These are phyloP conservation scores for Fusarium concolor DNA, from an alignment of 2,329 filamentous ascomycete genomes.

Conservation along the genomic window DNA sequence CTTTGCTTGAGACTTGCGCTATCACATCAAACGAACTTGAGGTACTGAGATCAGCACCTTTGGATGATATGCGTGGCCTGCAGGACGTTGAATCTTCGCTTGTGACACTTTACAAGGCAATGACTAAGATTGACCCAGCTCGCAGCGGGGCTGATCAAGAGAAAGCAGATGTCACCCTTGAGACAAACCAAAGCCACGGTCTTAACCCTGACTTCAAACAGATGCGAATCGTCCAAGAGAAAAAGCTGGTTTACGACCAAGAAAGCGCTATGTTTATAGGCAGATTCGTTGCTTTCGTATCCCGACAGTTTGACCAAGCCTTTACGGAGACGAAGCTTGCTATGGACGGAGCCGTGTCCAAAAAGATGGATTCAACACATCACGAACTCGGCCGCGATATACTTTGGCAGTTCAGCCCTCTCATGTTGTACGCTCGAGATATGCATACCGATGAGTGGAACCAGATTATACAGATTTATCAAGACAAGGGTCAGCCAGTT, in stretches of 20 bases:
- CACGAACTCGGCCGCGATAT: conserved; percentile 78
- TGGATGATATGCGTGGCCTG: conserved; percentile 77
- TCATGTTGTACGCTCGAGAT: conserved; percentile 90
- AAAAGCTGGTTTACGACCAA: conserved; percentile 86
- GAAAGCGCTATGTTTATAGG: conserved; percentile 83
- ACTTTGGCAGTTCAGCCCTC: conserved; percentile 88
- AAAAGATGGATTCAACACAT: conserved; percentile 76
- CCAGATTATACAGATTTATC: conserved; percentile 81
- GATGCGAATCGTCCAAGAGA: conserved; percentile 95
- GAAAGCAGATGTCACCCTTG: conserved; percentile 61
- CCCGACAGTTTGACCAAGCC: conserved; percentile 80
- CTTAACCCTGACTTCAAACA: conserved; percentile 82
- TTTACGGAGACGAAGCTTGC: conserved; percentile 76
- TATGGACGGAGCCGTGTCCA: conserved; percentile 69
- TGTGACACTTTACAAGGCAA: conserved; percentile 87
- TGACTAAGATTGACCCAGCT: conserved; percentile 91
- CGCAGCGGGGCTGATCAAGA: conserved; percentile 66
- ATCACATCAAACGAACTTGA: conserved; percentile 82
- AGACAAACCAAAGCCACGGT: conserved; percentile 57
- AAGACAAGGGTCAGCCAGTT: conserved; percentile 77
- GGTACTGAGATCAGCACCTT: conserved; percentile 76
- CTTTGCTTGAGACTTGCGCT: conserved; percentile 89
- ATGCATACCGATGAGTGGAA: conserved; percentile 87
- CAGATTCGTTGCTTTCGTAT: conserved; percentile 84
- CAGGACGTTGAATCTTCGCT: conserved; percentile 82